phyloP scores from a whole-genome alignment of 208 protist species.

The Wallacemonas sp. region DNA sequence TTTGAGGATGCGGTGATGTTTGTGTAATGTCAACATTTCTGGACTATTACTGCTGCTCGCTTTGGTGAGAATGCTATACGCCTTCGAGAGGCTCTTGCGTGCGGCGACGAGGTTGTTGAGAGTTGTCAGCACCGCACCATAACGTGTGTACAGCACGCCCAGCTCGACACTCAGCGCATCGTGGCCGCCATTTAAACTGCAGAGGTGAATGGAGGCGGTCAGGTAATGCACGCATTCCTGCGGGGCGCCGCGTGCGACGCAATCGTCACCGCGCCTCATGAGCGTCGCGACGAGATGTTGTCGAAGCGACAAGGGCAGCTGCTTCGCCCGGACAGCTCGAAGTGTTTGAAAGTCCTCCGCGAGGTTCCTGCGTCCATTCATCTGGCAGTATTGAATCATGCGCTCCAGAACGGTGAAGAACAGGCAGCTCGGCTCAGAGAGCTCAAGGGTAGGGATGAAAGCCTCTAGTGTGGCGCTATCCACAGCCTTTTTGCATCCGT shows the following conservation, averaged over 20 bases:
- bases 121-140: slow-evolving; percentile 38
- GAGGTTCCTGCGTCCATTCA: slow-evolving; percentile 24
- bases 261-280: slow-evolving; percentile 34
- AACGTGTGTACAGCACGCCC: slow-evolving; percentile 42
- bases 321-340: slow-evolving; percentile 30
- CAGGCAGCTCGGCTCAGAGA: slow-evolving; percentile 35
- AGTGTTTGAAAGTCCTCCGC: slow-evolving; percentile 33
- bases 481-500: slow-evolving; percentile 24
- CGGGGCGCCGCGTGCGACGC: slow-evolving; percentile 19
- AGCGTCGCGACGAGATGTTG: slow-evolving; percentile 32
- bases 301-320: slow-evolving; percentile 26
- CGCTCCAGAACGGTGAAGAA: slow-evolving; percentile 49
- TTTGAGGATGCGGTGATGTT: slow-evolving; percentile 44
- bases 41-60: slow-evolving; percentile 24
- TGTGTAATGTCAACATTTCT: slow-evolving; percentile 52
- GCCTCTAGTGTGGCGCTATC: slow-evolving; percentile 30
- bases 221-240: slow-evolving; percentile 35
- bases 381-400: slow-evolving; percentile 36
- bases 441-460: slow-evolving; percentile 30
- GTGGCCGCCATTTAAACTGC: slow-evolving; percentile 21
- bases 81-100: slow-evolving; percentile 34
- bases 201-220: slow-evolving; percentile 42
- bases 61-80: slow-evolving; percentile 36
- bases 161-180: slow-evolving; percentile 30
- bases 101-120: slow-evolving; percentile 42